Percentiles rank a stretch among this genome's conserved stretches.
Conservation (phyloP, 139 green algal species). For the Astrephomene gubernaculifera region DNA sequence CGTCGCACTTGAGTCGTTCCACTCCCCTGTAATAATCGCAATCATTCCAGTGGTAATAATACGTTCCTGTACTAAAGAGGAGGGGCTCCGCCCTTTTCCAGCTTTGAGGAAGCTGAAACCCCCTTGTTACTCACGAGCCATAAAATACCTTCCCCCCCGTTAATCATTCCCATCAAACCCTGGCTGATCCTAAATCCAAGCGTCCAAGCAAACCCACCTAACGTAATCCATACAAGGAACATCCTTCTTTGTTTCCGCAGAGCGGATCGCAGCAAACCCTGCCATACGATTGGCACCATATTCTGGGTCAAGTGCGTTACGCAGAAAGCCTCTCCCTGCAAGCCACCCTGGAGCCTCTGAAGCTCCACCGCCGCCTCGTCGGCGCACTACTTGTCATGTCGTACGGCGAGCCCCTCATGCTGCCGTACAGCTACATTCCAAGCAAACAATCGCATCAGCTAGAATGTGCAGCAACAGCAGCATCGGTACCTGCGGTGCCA, state of each 20-base stretch:
- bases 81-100: neutral
- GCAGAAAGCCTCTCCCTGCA: neutral
- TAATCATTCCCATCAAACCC: neutral
- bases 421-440: neutral
- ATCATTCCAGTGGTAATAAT: too few relatives aligned
- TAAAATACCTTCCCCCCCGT: neutral
- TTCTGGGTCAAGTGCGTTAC: slow-evolving; percentile 3
- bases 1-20: too few relatives aligned
- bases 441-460: neutral
- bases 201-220: neutral
- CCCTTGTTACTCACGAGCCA: neutral
- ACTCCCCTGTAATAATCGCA: too few relatives aligned
- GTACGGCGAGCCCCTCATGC: neutral
- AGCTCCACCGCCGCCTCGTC: neutral
- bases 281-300: slow-evolving; percentile 23
- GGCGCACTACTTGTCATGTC: neutral
- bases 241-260: neutral
- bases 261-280: neutral
- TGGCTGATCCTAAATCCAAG: neutral
- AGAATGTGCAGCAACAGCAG: too few relatives aligned
- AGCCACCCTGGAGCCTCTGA: slow-evolving; percentile 5
- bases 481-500: neutral
- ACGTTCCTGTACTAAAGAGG: too few relatives aligned
- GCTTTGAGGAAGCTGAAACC: neutral
- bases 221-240: neutral